Evolutionary conservation across 2,329 filamentous ascomycete genomes (phyloP), one percentile per base, ranked within the genome.

Genomic region (Trichoderma citrinoviride): DNA sequence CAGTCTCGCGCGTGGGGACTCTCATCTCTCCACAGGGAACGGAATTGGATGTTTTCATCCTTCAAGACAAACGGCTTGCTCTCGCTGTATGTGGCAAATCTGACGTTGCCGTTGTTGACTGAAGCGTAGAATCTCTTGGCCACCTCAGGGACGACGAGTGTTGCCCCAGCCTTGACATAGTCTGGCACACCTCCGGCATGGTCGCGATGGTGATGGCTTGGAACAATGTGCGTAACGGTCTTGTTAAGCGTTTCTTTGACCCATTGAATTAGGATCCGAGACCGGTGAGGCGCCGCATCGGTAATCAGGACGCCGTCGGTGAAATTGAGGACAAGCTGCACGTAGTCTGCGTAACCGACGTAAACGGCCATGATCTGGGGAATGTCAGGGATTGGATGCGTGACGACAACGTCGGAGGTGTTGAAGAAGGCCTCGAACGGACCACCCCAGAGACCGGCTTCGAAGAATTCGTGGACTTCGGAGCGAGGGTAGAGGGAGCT

Each of bases 341-440:
- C 56, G 17, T 61, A 61, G 29, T 61, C 56, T 40, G 56, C 56
- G n/a, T 61, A 61, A 29, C 56, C 56, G 8, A 61, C 56, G 8
- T 61, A 61, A 4, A 61, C 43, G 5, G 43, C 19, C 56, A 61
- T 61, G 6, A 61, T 61, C 17, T 56, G 53, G 40, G 53, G 53
- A 12, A 56, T 44, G 15, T 25, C 21, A 5, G 53, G 53, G 7
- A 56, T 56, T 3, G 53, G 53, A 27, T 56, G 23, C 2, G 37
- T 29, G 5, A 56, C 53, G 8, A 44, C 17, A 29, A 56, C 37
- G 7, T 33, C 10, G 3, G 54, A 57, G 19, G 54, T 57, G 17
- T 46, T 57, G 40, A 46, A 57, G 40, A 57, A 46, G 1, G 40
- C 46, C 7, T 57, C 41, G 3, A 57, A 57, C 3, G 54, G 37